A percentile compares a stretch with the other conserved stretches of the same genome.
These are phyloP conservation scores for Colletotrichum spaethianum DNA, from an alignment of 2,329 filamentous ascomycete genomes.

Conservation along the genomic window DNA sequence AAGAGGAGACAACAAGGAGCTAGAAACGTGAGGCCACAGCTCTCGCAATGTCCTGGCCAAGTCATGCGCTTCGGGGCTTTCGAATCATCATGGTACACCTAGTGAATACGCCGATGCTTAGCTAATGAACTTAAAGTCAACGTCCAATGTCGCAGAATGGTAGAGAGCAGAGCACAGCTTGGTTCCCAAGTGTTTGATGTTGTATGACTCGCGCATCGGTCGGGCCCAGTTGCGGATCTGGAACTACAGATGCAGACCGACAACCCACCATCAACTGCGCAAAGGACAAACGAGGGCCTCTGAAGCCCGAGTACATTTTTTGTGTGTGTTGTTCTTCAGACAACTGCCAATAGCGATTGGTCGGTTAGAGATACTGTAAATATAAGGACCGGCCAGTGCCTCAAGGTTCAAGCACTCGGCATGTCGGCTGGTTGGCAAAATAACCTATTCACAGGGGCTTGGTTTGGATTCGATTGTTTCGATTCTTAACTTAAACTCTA, in stretches of 20 bases:
- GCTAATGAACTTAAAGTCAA: neutral
- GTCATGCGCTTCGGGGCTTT: neutral
- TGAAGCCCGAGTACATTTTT: neutral
- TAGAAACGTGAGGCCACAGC: neutral
- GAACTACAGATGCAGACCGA: neutral
- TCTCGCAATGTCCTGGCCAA: neutral
- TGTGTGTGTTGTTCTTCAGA: neutral
- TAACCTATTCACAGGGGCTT: neutral
- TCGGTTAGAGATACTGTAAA: too few species aligned
- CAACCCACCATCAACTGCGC: neutral
- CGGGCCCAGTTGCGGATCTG: neutral
- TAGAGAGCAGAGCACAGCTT: neutral
- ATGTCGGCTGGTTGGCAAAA: neutral
- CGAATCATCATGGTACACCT: neutral
- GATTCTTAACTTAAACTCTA: neutral
- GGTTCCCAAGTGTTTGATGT: neutral
- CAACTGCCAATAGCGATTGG: too few species aligned
- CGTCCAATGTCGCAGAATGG: neutral
- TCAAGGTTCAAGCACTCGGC: too few species aligned
- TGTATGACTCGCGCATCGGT: neutral
- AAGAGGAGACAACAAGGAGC: neutral
- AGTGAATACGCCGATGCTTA: neutral
- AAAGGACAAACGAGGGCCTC: neutral
- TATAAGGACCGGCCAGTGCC: too few species aligned
- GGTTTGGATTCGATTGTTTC: neutral